phyloP scores from a whole-genome alignment of 176 grass and related monocot genomes.

The Carex pumila region DNA sequence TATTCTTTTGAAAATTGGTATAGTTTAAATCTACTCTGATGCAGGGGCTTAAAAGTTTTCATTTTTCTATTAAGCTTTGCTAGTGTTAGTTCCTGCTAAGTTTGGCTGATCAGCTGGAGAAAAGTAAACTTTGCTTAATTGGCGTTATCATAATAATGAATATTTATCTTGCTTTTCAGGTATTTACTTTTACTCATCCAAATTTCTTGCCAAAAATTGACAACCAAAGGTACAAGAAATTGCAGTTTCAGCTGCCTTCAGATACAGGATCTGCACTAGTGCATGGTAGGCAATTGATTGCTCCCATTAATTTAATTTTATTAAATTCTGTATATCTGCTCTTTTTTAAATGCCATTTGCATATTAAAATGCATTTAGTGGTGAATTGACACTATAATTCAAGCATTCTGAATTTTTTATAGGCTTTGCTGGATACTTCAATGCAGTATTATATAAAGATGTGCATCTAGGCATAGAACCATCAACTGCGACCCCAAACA shows the following conservation, averaged over 20 bases:
- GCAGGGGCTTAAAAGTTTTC: not conserved
- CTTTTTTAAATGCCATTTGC: not conserved
- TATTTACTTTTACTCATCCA: slow-evolving; percentile 88
- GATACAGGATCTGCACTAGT: slow-evolving; percentile 82
- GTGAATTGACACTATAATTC: not conserved
- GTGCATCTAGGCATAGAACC: slow-evolving; percentile 97
- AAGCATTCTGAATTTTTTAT: slow-evolving; percentile 14
- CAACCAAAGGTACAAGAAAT: slow-evolving; percentile 88
- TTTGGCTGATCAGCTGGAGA: not conserved
- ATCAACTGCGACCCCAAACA: slow-evolving; percentile 85
- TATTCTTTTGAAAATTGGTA: slow-evolving; percentile 6
- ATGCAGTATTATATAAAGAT: slow-evolving; percentile 78
- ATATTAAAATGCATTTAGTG: not conserved
- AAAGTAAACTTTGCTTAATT: not conserved
- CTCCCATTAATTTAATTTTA: not conserved
- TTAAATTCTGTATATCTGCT: not conserved
- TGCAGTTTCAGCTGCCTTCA: slow-evolving; percentile 60
- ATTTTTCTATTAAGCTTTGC: slow-evolving; percentile 3
- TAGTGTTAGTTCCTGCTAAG: not conserved
- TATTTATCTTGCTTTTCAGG: slow-evolving; percentile 30
- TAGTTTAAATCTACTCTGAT: not conserved
- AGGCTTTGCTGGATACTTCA: slow-evolving; percentile 99
- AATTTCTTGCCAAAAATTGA: slow-evolving; percentile 44
- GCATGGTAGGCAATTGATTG: slow-evolving; percentile 50
- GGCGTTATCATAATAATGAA: not conserved